These are phyloP conservation scores for Ambrosiella beaveri DNA, from an alignment of 2,329 filamentous ascomycete species.

Conservation along the genomic window DNA sequence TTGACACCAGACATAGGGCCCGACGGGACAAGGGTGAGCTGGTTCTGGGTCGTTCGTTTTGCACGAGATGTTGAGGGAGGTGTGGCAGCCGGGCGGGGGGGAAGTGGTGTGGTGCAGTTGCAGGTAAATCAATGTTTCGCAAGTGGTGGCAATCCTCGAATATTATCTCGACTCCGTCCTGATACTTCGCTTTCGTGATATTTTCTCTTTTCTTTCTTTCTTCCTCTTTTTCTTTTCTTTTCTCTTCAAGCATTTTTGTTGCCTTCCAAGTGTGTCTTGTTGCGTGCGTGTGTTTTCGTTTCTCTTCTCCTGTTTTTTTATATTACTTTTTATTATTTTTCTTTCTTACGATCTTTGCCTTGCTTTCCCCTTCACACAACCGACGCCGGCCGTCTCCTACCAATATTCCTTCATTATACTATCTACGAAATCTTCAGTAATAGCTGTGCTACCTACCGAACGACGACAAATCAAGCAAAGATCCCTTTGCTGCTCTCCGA, in stretches of 20 bases:
- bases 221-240: not conserved
- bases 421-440: not conserved
- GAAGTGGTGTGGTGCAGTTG: not conserved
- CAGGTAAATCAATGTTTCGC: not conserved
- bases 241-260: not conserved
- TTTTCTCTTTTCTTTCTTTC: not conserved
- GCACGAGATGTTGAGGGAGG: not conserved
- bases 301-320: not conserved
- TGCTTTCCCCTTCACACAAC: not conserved
- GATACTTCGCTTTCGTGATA: not conserved
- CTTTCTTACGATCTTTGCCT: slow-evolving; percentile 1
- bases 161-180: not conserved
- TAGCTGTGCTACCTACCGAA: slow-evolving; percentile 4
- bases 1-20: not conserved
- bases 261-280: not conserved
- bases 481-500: not conserved
- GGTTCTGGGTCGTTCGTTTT: not conserved
- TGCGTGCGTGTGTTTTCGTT: not conserved
- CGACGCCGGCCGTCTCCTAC: slow-evolving; percentile 7
- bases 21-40: not conserved
- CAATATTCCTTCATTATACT: not conserved
- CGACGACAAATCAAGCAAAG: not conserved
- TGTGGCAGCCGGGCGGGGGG: not conserved
- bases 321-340: slow-evolving; percentile 4
- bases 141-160: not conserved